Evolutionary conservation across 192 early-diverging fungal genomes (phyloP).

Genomic region (Podila verticillata): DNA sequence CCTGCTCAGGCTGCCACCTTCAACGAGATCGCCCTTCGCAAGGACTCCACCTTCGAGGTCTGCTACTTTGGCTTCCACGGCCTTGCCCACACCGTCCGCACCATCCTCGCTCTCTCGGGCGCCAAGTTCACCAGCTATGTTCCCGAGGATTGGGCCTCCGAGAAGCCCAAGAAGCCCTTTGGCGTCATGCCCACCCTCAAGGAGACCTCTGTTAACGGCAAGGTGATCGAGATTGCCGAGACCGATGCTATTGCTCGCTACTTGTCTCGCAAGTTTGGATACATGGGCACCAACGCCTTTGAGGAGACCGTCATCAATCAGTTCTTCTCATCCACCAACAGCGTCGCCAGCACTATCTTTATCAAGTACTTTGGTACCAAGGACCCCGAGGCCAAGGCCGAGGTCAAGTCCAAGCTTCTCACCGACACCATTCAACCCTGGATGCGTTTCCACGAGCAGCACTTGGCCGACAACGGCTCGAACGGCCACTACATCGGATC

Average conservation of each 20-base stretch:
- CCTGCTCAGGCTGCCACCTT: constrained; percentile 33
- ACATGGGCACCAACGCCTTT: constrained; percentile 28
- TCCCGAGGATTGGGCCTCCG: constrained; percentile 46
- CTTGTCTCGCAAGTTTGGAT: constrained; percentile 51
- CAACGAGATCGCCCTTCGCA: constrained; percentile 1
- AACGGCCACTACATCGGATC: constrained; percentile 61
- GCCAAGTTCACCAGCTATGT: constrained; percentile 12
- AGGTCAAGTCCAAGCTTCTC: background rate
- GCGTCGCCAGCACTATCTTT: constrained; percentile 11
- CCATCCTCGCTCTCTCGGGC: background rate
- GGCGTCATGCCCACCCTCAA: constrained; percentile 62
- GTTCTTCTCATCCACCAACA: constrained; percentile 29
- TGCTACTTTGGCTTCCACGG: constrained; percentile 27
- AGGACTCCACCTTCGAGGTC: constrained; percentile 29
- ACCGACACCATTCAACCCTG: background rate
- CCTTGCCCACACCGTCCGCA: background rate
- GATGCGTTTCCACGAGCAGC: constrained; percentile 32
- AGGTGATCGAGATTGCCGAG: constrained; percentile 51
- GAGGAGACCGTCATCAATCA: constrained; percentile 38
- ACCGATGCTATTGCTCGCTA: constrained; percentile 59
- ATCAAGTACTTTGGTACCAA: constrained; percentile 5
- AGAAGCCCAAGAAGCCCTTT: constrained; percentile 55
- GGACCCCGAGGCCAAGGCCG: constrained; percentile 17
- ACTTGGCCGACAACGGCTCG: constrained; percentile 27
- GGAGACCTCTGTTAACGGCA: constrained; percentile 44